Evolutionary conservation across 495 filamentous ascomycete genomes (phyloP), one percentile per base, ranked within the genome.

Genomic region (Lasiosphaeris hirsuta): DNA sequence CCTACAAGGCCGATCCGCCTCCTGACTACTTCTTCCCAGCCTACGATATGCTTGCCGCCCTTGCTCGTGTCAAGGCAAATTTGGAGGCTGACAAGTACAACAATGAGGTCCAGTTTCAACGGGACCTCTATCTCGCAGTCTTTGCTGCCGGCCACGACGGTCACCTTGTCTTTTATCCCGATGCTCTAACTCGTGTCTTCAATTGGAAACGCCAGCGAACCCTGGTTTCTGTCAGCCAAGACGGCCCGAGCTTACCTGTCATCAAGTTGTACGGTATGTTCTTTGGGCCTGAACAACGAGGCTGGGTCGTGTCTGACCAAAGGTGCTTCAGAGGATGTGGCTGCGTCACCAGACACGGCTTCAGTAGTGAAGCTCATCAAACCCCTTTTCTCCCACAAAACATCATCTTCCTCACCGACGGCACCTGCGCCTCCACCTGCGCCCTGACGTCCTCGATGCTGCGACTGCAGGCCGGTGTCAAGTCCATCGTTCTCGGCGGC

Each of bases 401-500:
- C n/a, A n/a, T n/a, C n/a, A n/a, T n/a, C 39, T 10, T 42, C 39
- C 39, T 15, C 13, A 15, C 17, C 54, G 83, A 87, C 62, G 83
- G 84, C 58, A 76, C 76, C 61, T 87, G 84, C 64, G 79, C 79
- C 11, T 83, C 80, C 7, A 85, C 83, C 11, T 87, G 84, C 66
- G 76, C 78, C 7, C 72, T 84, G 59, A 84, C 85, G 63, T 68
- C 72, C 18, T 77, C 84, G 55, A 70, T 84, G 14, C 76, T 86
- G 73, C 75, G 77, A 4, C 66, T 75, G 44, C 74, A 81, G 63
- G 81, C 62, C 10, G 76, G 75, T 19, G 78, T 86, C 4, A 80
- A 80, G 58, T 77, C 76, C 11, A 76, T 86, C 49, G 74, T 78
- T 10, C 72, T 84, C 51, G 84, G 84, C 14, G 84, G 84, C 14